Conservation (phyloP, 306 rosid species). For the Urtica urens region DNA sequence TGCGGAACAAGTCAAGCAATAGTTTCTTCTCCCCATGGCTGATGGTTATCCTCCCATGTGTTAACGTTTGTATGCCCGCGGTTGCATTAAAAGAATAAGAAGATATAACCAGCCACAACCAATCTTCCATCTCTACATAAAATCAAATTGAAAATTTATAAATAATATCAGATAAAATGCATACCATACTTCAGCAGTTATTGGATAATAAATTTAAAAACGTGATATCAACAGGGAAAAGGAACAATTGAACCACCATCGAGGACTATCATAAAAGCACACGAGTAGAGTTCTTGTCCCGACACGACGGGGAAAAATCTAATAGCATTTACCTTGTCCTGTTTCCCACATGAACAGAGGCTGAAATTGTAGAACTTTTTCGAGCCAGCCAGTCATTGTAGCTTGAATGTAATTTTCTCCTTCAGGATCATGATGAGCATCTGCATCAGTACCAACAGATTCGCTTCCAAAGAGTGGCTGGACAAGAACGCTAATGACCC, state of each 20-base stretch:
- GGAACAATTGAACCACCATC: constrained; percentile 6
- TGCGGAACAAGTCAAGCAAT: constrained; percentile 56
- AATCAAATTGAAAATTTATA: constrained; percentile 11
- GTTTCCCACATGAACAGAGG: constrained; percentile 59
- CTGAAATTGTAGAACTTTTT: constrained; percentile 48
- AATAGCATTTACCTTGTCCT: constrained; percentile 52
- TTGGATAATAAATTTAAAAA: no score
- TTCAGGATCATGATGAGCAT: constrained; percentile 25
- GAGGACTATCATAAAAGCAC: neutral
- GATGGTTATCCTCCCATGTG: constrained; percentile 47
- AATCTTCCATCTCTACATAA: constrained; percentile 73
- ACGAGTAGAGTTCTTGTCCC: neutral
- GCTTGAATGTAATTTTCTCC: constrained; percentile 31
- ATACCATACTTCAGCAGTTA: no score
- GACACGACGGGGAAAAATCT: neutral
- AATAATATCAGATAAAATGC: constrained; percentile 6
- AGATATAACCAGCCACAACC: constrained; percentile 70
- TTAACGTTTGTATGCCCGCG: constrained; percentile 37
- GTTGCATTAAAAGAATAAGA: constrained; percentile 65
- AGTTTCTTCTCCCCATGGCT: constrained; percentile 49
- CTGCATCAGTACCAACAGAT: constrained; percentile 28
- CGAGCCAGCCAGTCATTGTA: constrained; percentile 61
- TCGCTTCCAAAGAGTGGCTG: constrained; percentile 31
- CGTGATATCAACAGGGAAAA: constrained; percentile 15
- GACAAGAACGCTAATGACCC: constrained; percentile 46